Evolutionary conservation across 345 rosid genomes (phyloP).

Genomic region (Turritis glabra): DNA sequence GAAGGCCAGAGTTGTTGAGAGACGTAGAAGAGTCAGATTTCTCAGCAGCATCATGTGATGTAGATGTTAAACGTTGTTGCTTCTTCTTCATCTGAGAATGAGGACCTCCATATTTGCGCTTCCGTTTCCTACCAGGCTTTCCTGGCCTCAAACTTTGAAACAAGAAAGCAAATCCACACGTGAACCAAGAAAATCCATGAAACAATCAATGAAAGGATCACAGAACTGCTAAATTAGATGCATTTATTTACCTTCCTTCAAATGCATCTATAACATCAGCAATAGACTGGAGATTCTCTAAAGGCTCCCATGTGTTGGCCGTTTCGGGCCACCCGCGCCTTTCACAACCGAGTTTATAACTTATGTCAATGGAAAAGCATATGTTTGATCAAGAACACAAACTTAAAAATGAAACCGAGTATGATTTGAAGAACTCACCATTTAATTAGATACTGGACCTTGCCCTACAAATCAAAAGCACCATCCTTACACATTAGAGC

Average conservation of each 20-base stretch:
- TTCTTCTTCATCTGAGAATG: conserved; percentile 69
- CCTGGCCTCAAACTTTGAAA: conserved; percentile 67
- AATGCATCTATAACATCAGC: conserved; percentile 92
- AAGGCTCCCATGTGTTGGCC: conserved; percentile 97
- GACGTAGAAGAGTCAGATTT: conserved; percentile 46
- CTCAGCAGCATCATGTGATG: conserved; percentile 43
- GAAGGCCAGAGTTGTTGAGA: conserved; percentile 42
- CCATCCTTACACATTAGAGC: conserved; percentile 1
- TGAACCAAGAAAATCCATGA: not conserved
- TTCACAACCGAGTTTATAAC: conserved; percentile 34
- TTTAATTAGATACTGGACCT: conserved; percentile 94
- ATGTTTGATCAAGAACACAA: conserved; percentile 9
- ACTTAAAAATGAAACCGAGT: conserved; percentile 7
- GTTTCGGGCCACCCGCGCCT: conserved; percentile 99
- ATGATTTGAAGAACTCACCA: conserved; percentile 60
- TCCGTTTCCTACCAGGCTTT: conserved; percentile 80
- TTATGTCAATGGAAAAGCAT: conserved; percentile 27
- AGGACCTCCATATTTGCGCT: conserved; percentile 65
- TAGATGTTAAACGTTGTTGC: conserved; percentile 47
- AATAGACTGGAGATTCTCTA: conserved; percentile 89
- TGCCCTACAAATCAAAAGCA: conserved; percentile 57
- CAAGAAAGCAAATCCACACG: conserved; percentile 10
- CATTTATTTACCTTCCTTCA: conserved; percentile 76
- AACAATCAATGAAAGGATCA: not conserved
- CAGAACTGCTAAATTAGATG: not conserved